Evolutionary conservation across 1,284 basidiomycete genomes (phyloP), one percentile per base, ranked within the genome.

Genomic region (Golubevia pallescens): DNA sequence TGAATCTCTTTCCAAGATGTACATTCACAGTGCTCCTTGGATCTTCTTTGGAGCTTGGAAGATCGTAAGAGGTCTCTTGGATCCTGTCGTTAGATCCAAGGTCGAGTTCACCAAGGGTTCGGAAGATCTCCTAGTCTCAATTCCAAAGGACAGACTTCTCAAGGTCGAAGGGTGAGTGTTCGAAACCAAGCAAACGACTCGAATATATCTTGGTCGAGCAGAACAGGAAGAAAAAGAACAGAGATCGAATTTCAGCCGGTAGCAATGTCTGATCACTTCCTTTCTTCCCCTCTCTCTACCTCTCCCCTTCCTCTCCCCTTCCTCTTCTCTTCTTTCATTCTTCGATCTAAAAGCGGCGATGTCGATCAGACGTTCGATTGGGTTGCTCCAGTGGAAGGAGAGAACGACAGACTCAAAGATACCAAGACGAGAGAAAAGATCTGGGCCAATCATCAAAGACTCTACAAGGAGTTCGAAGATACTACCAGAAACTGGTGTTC

Each of bases 41-140:
- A 75, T 84, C 67, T 84, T 83, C 63, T 67, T 66, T 19, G 80
- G 77, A 19, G 77, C 83, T 69, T 83, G 78, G 81, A 81, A 80
- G 67, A 57, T 10, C 20, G n/a, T 13, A 2, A 4, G 32, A n/a
- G 23, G 23, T 24, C 23, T 57, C 4, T 58, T 69, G 7, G 68
- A 71, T 60, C 61, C 70, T 57, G 62, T 67, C 38, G 69, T 71
- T 14, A 58, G 69, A 14, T 52, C 59, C 51, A 66, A 66, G 60
- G 42, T 66, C 42, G 38, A 52, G 23, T 66, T 66, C 23, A 74
- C 70, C 60, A 57, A 62, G 28, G 79, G 82, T 42, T 62, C 78
- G 24, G 62, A 56, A 60, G 74, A 83, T 52, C 57, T 70, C 5
- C 19, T 34, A 28, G 19, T 19, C 14, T 2, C 28, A 38, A 71